Conservation (phyloP, 805 yeast genomes). For the Sugiyamaella marilandica region DNA sequence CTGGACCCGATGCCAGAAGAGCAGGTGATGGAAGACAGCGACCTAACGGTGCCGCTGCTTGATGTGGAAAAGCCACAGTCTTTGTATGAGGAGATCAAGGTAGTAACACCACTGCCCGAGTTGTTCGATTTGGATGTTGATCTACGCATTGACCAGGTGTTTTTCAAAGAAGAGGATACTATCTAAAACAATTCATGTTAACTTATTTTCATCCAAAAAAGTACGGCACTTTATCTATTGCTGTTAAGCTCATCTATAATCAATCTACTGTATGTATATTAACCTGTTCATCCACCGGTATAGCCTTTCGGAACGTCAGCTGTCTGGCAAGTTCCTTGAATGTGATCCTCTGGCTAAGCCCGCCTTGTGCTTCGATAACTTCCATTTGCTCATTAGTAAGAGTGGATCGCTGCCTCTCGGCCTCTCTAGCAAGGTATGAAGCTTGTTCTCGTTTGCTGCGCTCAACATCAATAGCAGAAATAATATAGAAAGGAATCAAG, state of each 20-base stretch:
- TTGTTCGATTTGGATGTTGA: neutral
- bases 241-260: no score
- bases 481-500: conserved; percentile 11
- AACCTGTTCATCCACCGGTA: neutral
- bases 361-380: conserved; percentile 13
- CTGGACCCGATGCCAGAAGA: neutral
- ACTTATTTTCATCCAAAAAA: no score
- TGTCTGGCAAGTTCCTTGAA: conserved; percentile 6
- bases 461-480: conserved; percentile 9
- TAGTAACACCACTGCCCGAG: neutral
- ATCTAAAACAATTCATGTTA: neutral
- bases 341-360: conserved; percentile 1
- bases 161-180: neutral
- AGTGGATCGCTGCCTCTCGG: conserved; percentile 10
- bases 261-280: neutral
- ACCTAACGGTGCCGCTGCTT: neutral
- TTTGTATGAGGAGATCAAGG: neutral
- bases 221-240: no score
- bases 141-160: neutral
- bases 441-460: conserved; percentile 13
- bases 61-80: neutral
- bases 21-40: neutral
- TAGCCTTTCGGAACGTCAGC: neutral
- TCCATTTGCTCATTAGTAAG: conserved; percentile 12
- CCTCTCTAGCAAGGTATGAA: conserved; percentile 9